These are phyloP conservation scores for Echinosophora koreensis DNA, from an alignment of 306 rosid genomes.

Conservation along the genomic window DNA sequence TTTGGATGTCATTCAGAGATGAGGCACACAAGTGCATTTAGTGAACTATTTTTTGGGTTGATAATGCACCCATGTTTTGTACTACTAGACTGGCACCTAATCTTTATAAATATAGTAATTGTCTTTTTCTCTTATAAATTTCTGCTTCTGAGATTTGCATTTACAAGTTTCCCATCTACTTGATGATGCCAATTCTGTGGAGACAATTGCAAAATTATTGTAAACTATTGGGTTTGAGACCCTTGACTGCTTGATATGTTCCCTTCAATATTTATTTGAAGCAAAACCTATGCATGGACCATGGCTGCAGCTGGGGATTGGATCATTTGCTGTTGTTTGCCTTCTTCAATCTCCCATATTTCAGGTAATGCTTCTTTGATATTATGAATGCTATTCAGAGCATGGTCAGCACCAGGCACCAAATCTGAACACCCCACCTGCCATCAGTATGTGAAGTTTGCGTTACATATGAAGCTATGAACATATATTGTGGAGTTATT, in stretches of 20 bases:
- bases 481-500: neutral
- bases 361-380: constrained; percentile 87
- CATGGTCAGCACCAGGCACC: constrained; percentile 85
- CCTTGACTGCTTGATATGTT: constrained; percentile 35
- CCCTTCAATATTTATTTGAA: constrained; percentile 14
- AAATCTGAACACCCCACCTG: constrained; percentile 80
- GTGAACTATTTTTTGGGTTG: constrained; percentile 2
- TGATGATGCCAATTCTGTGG: constrained; percentile 30
- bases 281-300: constrained; percentile 55
- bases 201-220: constrained; percentile 35
- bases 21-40: constrained; percentile 15
- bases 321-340: constrained; percentile 43
- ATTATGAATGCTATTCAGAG: constrained; percentile 81
- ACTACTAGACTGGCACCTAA: constrained; percentile 20
- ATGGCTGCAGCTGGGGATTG: constrained; percentile 46
- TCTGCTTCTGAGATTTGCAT: constrained; percentile 27
- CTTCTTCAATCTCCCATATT: constrained; percentile 66
- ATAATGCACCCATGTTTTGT: constrained; percentile 30
- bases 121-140: constrained; percentile 14
- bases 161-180: constrained; percentile 37
- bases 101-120: constrained; percentile 16
- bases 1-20: constrained; percentile 6
- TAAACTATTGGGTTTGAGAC: constrained; percentile 27
- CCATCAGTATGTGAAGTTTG: constrained; percentile 36
- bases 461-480: constrained; percentile 2